Conservation (phyloP, 1,139 yeast genomes). For the Yamadazyma membranifaciens region DNA sequence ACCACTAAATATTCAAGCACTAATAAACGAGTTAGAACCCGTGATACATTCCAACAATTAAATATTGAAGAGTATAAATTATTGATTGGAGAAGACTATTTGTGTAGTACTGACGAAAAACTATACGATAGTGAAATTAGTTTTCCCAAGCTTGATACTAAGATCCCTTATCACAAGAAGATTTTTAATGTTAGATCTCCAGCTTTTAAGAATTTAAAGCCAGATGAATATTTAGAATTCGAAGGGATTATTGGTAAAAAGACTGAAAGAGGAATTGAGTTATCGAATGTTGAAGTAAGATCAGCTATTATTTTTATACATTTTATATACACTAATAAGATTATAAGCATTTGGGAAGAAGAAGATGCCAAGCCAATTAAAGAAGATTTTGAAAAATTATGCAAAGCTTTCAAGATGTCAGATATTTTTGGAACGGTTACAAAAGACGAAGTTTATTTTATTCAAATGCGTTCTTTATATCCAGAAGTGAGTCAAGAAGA, state of each 20-base stretch:
- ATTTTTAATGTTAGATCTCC: slow-evolving; percentile 29
- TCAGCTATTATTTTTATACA: slow-evolving; percentile 34
- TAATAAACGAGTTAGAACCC: slow-evolving; percentile 17
- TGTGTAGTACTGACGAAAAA: slow-evolving; percentile 6
- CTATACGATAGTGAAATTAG: slow-evolving; percentile 17
- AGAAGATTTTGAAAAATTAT: slow-evolving; percentile 20
- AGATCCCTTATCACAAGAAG: slow-evolving; percentile 31
- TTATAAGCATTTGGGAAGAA: slow-evolving; percentile 26
- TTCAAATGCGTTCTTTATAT: slow-evolving; percentile 15
- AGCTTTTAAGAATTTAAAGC: slow-evolving; percentile 23
- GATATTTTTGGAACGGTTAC: slow-evolving; percentile 17
- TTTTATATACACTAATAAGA: slow-evolving; percentile 32
- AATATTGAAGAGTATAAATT: slow-evolving; percentile 9
- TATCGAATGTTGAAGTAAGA: slow-evolving; percentile 20
- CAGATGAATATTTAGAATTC: slow-evolving; percentile 17
- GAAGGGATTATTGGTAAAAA: slow-evolving; percentile 25
- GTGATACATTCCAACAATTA: slow-evolving; percentile 19
- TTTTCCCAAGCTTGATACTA: slow-evolving; percentile 18
- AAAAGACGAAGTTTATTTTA: slow-evolving; percentile 13
- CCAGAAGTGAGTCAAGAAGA: neutral
- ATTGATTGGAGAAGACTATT: slow-evolving; percentile 2
- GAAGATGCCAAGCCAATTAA: slow-evolving; percentile 21
- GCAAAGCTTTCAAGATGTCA: slow-evolving; percentile 18
- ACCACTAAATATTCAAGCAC: slow-evolving; percentile 14
- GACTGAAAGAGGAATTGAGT: slow-evolving; percentile 10